Base-by-base conservation (phyloP, 495 filamentous ascomycete genomes). In the Hypomontagnella monticulosa region DNA sequence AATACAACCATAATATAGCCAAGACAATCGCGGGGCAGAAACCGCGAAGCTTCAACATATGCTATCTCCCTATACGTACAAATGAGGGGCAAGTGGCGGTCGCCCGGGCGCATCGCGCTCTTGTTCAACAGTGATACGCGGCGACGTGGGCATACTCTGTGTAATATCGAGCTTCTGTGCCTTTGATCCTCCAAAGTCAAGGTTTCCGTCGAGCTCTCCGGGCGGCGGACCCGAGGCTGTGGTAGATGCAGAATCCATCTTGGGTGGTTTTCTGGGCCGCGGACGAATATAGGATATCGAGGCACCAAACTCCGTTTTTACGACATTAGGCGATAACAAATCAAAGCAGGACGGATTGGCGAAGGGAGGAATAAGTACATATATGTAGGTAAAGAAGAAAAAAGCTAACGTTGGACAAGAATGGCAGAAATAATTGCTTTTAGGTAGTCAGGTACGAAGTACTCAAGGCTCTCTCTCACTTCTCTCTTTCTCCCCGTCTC, bases 111-210 rank as follows among this genome's bases (percentile, higher is more conserved):
- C 69, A 64, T 73, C 71, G 2, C 41, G 55, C 46, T 63, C 63
- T 52, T 66, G 70, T 60, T 82, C 70, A 58, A 82, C 67, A 9
- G 62, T 72, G 55, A 82, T 80, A 50, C 57, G 72, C 7, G 80
- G 80, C 12, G 75, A 79, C 55, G 69, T 57, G 23, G 69, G 61
- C 8, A 62, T 38, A 23, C 54, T 61, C 2, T 57, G 34, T 14
- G 55, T 63, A 8, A 44, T 66, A 0, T 61, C 44, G 32, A 57
- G 38, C n/a, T 20, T n/a, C 27, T 56, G 47, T 40, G 59, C 46
- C 16, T 55, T 59, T 36, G 47, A 23, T 53, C 32, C 55, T 49
- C 30, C 43, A 34, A 38, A 32, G 34, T 65, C 46, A 37, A 59
- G 36, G 15, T 16, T 34, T 27, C 20, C 38, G 14, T 57, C 54